Percentiles rank a stretch among this genome's conserved stretches.
phyloP scores from a whole-genome alignment of 768 basidiomycete genomes.

The Psilocybe tampanensis region DNA sequence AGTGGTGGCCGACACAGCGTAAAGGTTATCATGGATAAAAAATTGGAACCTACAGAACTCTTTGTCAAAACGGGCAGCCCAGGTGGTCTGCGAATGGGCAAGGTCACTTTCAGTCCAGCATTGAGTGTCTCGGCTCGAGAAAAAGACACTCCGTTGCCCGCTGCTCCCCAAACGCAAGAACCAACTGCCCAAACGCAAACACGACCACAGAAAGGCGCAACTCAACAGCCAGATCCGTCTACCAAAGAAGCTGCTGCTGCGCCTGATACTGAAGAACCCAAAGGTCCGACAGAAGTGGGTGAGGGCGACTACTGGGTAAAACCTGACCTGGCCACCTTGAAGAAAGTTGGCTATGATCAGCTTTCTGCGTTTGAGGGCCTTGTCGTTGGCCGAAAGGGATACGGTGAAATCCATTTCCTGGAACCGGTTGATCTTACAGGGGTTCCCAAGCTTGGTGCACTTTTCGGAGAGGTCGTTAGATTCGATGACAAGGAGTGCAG shows the following conservation, averaged over 20 bases:
- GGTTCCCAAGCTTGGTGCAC: conserved; percentile 72
- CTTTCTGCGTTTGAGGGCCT: conserved; percentile 75
- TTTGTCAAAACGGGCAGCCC: conserved; percentile 56
- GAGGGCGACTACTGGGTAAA: conserved; percentile 94
- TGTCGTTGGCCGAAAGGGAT: conserved; percentile 89
- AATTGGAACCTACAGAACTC: conserved; percentile 72
- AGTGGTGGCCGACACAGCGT: conserved; percentile 78
- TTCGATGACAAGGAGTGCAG: conserved; percentile 92
- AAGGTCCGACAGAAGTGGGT: conserved; percentile 46
- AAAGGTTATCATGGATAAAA: conserved; percentile 89
- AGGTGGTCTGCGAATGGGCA: conserved; percentile 44
- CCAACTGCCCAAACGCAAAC: conserved; percentile 38
- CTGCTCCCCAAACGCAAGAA: conserved; percentile 28
- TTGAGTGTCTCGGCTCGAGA: conserved; percentile 76
- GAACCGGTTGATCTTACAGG: conserved; percentile 87
- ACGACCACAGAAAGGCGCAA: conserved; percentile 43
- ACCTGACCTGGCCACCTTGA: conserved; percentile 75
- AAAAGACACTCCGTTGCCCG: conserved; percentile 56
- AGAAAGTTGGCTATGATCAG: conserved; percentile 70
- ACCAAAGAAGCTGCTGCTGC: conserved; percentile 27
- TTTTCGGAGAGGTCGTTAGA: conserved; percentile 84
- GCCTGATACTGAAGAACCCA: conserved; percentile 26
- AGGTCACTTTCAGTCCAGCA: conserved; percentile 74
- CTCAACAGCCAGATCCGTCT: conserved; percentile 39
- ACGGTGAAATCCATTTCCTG: conserved; percentile 84